Percentiles rank a stretch among this genome's conserved stretches.
phyloP scores from a whole-genome alignment of 2,329 filamentous ascomycete genomes.

The Ascochyta rabiei region DNA sequence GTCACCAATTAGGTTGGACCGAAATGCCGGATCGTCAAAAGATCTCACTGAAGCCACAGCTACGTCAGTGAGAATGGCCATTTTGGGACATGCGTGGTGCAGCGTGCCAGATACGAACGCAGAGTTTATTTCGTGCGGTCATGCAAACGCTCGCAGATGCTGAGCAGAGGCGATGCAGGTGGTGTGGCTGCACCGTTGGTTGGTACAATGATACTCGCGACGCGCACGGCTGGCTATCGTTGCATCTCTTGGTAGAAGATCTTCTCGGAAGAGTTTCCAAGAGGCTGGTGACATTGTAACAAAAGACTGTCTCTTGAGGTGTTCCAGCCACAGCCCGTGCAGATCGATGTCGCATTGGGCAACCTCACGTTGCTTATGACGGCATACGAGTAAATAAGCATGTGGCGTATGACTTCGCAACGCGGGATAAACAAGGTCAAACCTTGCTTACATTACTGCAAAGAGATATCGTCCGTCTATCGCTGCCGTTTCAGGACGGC shows the following conservation, averaged over 20 bases:
- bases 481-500: slow-evolving; percentile 11
- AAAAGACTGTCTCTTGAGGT: not conserved
- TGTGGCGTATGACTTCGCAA: slow-evolving; percentile 15
- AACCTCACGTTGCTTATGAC: slow-evolving; percentile 10
- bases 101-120: slow-evolving; percentile 3
- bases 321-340: slow-evolving; percentile 15
- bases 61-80: slow-evolving; percentile 9
- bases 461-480: slow-evolving; percentile 10
- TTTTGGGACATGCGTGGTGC: slow-evolving; percentile 8
- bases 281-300: slow-evolving; percentile 1
- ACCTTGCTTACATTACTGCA: slow-evolving; percentile 8
- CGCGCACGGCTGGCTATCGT: slow-evolving; percentile 16
- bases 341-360: slow-evolving; percentile 2
- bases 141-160: not conserved
- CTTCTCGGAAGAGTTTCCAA: slow-evolving; percentile 12
- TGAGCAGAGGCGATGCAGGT: not conserved
- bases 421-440: slow-evolving; percentile 11
- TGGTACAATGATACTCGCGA: slow-evolving; percentile 8
- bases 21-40: not conserved
- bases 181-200: slow-evolving; percentile 7
- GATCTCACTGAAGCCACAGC: slow-evolving; percentile 2
- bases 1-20: slow-evolving; percentile 5
- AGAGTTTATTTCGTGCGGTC: slow-evolving; percentile 5
- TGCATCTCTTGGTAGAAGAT: slow-evolving; percentile 11
- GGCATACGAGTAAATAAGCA: slow-evolving; percentile 12